Conservation (phyloP, 768 basidiomycete species). For the Tremella yokohamensis region DNA sequence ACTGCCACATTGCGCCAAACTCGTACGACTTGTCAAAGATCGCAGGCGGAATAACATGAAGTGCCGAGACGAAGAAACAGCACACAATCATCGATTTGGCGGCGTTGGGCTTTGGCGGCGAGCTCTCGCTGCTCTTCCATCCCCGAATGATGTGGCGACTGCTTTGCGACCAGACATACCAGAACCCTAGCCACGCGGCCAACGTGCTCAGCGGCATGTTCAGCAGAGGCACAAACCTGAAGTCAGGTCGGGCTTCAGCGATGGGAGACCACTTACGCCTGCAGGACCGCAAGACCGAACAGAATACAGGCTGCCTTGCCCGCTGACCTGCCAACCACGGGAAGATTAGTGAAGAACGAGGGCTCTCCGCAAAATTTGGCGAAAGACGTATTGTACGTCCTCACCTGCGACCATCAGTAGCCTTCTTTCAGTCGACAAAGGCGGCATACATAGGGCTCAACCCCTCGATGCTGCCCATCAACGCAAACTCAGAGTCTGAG, state of each 20-base stretch:
- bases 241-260: neutral
- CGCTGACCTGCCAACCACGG: neutral
- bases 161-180: conserved; percentile 37
- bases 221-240: conserved; percentile 36
- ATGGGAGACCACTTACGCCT: conserved; percentile 26
- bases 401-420: neutral
- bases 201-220: conserved; percentile 34
- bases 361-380: neutral
- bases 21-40: conserved; percentile 34
- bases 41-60: conserved; percentile 34
- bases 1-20: conserved; percentile 42
- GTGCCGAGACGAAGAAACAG: conserved; percentile 24
- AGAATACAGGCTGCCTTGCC: neutral
- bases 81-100: conserved; percentile 32
- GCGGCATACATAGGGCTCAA: no score
- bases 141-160: conserved; percentile 7
- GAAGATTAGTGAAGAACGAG: neutral
- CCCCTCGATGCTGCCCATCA: no score
- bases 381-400: conserved; percentile 1
- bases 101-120: conserved; percentile 11
- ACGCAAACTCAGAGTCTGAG: no score
- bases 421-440: no score
- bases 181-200: conserved; percentile 30
- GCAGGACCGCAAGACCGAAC: conserved; percentile 21
- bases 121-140: conserved; percentile 13